Percentiles rank a stretch among this genome's conserved stretches.
These are phyloP conservation scores for Fusarium anthophilum DNA, from an alignment of 2,329 filamentous ascomycete genomes.

Conservation along the genomic window DNA sequence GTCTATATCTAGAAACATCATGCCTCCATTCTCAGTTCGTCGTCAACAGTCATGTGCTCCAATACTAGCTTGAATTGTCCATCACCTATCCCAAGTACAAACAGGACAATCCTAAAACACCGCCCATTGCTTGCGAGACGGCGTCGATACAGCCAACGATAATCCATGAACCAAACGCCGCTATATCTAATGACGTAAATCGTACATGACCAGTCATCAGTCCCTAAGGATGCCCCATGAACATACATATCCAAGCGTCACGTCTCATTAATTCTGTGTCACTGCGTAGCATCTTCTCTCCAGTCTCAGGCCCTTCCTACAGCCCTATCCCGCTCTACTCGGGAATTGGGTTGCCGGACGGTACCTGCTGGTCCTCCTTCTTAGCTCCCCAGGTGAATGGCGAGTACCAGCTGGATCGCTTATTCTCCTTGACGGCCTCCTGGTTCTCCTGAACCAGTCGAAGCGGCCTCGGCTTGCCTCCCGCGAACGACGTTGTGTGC, in stretches of 20 bases:
- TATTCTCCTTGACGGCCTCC: conserved; percentile 61
- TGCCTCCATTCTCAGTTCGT: conserved; percentile 22
- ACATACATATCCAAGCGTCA: conserved; percentile 42
- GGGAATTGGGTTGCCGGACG: conserved; percentile 46
- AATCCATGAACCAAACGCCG: conserved; percentile 46
- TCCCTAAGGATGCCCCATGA: conserved; percentile 37
- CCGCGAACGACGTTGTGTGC: conserved; percentile 64
- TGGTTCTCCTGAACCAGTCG: conserved; percentile 84
- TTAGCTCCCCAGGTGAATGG: conserved; percentile 63
- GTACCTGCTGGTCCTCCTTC: conserved; percentile 57
- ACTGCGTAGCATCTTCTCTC: conserved; percentile 1
- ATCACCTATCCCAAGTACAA: conserved; percentile 31
- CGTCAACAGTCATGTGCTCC: conserved; percentile 30
- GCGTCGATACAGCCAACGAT: conserved; percentile 40
- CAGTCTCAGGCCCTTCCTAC: conserved; percentile 1
- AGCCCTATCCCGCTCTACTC: conserved; percentile 42
- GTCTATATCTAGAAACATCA: conserved; percentile 28
- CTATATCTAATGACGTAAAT: conserved; percentile 46
- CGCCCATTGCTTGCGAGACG: conserved; percentile 36
- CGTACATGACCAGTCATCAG: conserved; percentile 44
- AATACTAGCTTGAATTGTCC: conserved; percentile 17
- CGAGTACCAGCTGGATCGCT: conserved; percentile 71
- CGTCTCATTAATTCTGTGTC: conserved; percentile 32
- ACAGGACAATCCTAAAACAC: conserved; percentile 24
- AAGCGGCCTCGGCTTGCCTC: conserved; percentile 82